Evolutionary conservation across 257 asterid genomes (phyloP).

Genomic region (Cinchona pubescens): DNA sequence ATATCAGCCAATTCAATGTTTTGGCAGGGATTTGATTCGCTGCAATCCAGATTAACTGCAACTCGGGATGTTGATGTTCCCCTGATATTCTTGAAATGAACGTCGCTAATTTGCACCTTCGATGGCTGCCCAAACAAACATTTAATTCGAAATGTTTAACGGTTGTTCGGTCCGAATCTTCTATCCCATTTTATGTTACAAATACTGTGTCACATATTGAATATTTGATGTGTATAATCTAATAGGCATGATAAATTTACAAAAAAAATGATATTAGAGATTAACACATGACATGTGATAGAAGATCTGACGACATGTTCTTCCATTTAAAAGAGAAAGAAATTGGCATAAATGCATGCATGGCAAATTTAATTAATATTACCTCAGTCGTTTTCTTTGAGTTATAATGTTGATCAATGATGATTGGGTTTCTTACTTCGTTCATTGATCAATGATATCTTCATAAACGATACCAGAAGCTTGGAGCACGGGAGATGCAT

Average conservation of each 20-base stretch:
- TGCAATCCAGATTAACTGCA: conserved; percentile 50
- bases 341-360: neutral
- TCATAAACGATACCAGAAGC: conserved; percentile 40
- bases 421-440: conserved; percentile 55
- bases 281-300: too few relatives aligned
- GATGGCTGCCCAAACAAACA: conserved; percentile 45
- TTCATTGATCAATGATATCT: conserved; percentile 45
- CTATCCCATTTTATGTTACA: too few relatives aligned
- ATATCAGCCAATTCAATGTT: conserved; percentile 47
- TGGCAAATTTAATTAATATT: neutral
- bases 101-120: conserved; percentile 45
- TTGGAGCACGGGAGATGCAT: conserved; percentile 33
- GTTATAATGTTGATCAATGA: conserved; percentile 68
- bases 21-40: conserved; percentile 52
- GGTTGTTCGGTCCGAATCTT: too few relatives aligned
- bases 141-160: too few relatives aligned
- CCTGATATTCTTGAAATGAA: conserved; percentile 55
- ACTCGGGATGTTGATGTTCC: conserved; percentile 47
- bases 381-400: conserved; percentile 37
- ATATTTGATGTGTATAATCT: too few relatives aligned
- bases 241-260: too few relatives aligned
- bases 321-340: too few relatives aligned
- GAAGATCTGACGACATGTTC: too few relatives aligned
- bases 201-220: too few relatives aligned
- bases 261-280: too few relatives aligned